Percentiles rank a stretch among this genome's conserved stretches.
phyloP scores from a whole-genome alignment of 192 early-diverging fungal species.

The Polychytrium aggregatum region DNA sequence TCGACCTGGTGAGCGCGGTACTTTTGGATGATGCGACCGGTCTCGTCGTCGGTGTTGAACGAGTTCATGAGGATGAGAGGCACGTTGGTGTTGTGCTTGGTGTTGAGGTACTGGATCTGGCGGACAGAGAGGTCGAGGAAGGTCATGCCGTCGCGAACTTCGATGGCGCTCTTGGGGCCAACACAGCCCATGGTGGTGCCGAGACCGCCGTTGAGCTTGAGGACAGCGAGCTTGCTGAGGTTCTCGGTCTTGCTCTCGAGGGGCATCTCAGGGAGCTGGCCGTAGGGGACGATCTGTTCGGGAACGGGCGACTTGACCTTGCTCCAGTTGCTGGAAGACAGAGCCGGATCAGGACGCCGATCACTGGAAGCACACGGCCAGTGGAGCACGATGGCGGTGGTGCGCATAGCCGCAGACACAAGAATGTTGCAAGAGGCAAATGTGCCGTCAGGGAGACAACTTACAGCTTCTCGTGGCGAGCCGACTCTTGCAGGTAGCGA shows the following conservation, averaged over 20 bases:
- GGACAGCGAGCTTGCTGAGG: conserved; percentile 85
- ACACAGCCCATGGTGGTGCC: conserved; percentile 99
- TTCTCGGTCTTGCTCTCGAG: conserved; percentile 34
- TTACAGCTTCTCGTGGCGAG: conserved; percentile 67
- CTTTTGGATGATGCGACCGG: conserved; percentile 95
- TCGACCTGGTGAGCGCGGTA: conserved; percentile 84
- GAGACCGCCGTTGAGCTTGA: conserved; percentile 98
- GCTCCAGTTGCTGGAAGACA: conserved; percentile 70
- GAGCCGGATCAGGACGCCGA: too few species aligned
- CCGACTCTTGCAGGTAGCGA: conserved; percentile 73
- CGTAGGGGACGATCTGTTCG: conserved; percentile 73
- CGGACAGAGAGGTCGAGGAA: conserved; percentile 97
- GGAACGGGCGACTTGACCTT: conserved; percentile 84
- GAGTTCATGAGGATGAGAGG: conserved; percentile 99
- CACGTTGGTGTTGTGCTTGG: conserved; percentile 74
- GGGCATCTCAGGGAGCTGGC: conserved; percentile 40
- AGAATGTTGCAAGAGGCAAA: neutral
- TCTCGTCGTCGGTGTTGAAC: conserved; percentile 99
- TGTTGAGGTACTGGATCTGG: conserved; percentile 93
- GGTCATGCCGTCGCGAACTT: conserved; percentile 96
- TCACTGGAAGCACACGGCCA: too few species aligned
- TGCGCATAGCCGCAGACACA: too few species aligned
- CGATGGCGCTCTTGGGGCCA: conserved; percentile 96
- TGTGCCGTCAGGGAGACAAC: too few species aligned
- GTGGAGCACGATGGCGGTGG: too few species aligned